phyloP scores from a whole-genome alignment of 257 asterid species.

The Solanum ossicruentum region DNA sequence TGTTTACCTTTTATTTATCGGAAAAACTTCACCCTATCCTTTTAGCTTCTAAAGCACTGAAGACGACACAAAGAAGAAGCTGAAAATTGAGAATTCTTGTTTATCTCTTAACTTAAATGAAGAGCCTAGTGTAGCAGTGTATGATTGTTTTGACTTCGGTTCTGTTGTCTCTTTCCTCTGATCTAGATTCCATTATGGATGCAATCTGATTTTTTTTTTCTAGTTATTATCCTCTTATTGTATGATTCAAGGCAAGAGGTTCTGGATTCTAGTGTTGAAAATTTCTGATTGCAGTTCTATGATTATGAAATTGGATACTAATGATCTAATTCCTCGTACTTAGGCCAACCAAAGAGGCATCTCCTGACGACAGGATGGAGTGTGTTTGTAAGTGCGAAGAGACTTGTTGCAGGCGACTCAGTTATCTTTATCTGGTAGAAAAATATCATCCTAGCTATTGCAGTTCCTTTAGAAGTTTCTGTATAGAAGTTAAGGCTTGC shows the following conservation, averaged over 20 bases:
- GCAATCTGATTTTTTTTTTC: background rate
- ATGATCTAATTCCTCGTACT: background rate
- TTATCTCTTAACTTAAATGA: background rate
- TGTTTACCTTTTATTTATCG: background rate
- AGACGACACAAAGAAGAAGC: background rate
- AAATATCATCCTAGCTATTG: background rate
- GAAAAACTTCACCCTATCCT: background rate
- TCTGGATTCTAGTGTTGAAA: background rate
- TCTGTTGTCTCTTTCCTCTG: background rate
- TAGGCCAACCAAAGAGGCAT: slow-evolving; percentile 99
- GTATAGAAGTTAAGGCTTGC: background rate
- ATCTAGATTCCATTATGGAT: background rate
- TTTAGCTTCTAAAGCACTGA: background rate
- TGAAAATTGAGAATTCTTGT: background rate
- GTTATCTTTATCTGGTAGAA: slow-evolving; percentile 96
- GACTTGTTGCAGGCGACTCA: slow-evolving; percentile 87
- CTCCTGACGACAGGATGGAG: slow-evolving; percentile 98
- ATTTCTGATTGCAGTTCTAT: background rate
- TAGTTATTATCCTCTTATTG: background rate
- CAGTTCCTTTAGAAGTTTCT: background rate
- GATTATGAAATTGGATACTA: background rate
- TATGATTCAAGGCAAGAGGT: background rate
- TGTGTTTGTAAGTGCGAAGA: slow-evolving; percentile 93
- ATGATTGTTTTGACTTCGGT: background rate
- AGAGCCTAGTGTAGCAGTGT: background rate